phyloP scores from a whole-genome alignment of 2,329 filamentous ascomycete genomes.

The Onygenales sp. region DNA sequence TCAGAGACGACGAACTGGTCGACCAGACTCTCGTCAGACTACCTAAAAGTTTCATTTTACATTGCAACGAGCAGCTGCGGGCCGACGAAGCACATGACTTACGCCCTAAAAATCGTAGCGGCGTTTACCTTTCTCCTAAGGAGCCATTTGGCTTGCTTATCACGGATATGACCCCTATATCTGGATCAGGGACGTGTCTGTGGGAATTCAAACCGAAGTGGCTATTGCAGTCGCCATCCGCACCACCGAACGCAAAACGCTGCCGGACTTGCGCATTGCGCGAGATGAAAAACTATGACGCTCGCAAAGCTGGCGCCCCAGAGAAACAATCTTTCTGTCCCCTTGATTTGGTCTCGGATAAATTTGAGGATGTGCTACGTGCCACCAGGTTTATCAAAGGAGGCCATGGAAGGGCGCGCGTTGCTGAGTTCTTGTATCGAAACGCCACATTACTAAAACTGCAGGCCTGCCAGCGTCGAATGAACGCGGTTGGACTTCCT shows the following conservation, averaged over 20 bases:
- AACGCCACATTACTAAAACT: slow-evolving; percentile 27
- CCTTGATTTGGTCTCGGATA: slow-evolving; percentile 48
- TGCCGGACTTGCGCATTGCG: slow-evolving; percentile 66
- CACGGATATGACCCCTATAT: slow-evolving; percentile 57
- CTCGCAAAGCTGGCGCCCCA: slow-evolving; percentile 19
- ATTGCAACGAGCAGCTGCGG: slow-evolving; percentile 46
- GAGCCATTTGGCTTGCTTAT: slow-evolving; percentile 59
- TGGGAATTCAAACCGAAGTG: slow-evolving; percentile 81
- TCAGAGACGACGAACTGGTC: slow-evolving; percentile 46
- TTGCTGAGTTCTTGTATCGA: slow-evolving; percentile 25
- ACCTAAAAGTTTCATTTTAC: slow-evolving; percentile 33
- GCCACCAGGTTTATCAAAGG: slow-evolving; percentile 31
- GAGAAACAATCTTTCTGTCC: slow-evolving; percentile 48
- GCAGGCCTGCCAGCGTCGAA: slow-evolving; percentile 22
- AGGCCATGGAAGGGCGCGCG: slow-evolving; percentile 19
- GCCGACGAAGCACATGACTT: slow-evolving; percentile 34
- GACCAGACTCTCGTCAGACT: slow-evolving; percentile 46
- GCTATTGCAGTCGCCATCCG: slow-evolving; percentile 65
- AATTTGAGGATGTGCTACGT: slow-evolving; percentile 34
- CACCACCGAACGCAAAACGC: slow-evolving; percentile 51
- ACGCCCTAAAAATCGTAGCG: slow-evolving; percentile 41
- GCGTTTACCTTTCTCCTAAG: slow-evolving; percentile 44
- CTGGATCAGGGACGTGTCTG: slow-evolving; percentile 29
- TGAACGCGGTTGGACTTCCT: slow-evolving; percentile 25
- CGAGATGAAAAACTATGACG: slow-evolving; percentile 37